These are phyloP conservation scores for Conoideocrella luteorostrata DNA, from an alignment of 2,329 filamentous ascomycete genomes.

Conservation along the genomic window DNA sequence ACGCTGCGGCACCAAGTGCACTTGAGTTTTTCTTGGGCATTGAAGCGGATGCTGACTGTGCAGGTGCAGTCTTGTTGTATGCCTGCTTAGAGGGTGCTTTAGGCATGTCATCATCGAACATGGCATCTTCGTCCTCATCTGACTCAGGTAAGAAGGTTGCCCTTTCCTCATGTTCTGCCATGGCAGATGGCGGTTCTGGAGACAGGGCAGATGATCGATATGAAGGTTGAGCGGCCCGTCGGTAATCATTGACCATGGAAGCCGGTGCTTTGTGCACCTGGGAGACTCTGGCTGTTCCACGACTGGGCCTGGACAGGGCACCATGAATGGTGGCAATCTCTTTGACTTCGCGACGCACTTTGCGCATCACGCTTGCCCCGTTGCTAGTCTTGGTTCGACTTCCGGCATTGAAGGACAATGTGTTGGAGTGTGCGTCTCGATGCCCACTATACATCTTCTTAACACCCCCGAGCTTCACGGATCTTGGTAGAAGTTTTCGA, in stretches of 20 bases:
- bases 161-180: constrained; percentile 26
- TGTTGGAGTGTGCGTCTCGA: constrained; percentile 23
- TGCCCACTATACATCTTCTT: constrained; percentile 20
- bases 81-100: background rate
- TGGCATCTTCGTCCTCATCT: constrained; percentile 20
- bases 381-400: constrained; percentile 46
- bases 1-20: background rate
- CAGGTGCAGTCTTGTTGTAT: constrained; percentile 8
- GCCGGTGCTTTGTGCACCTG: constrained; percentile 44
- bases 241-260: constrained; percentile 48
- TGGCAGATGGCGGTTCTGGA: constrained; percentile 14
- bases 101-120: constrained; percentile 4
- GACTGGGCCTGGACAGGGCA: constrained; percentile 31
- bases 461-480: constrained; percentile 24
- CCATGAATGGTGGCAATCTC: constrained; percentile 45
- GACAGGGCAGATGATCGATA: constrained; percentile 20
- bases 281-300: constrained; percentile 22
- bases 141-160: constrained; percentile 37
- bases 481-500: constrained; percentile 37
- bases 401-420: constrained; percentile 39
- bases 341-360: constrained; percentile 49
- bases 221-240: constrained; percentile 34
- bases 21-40: background rate
- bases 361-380: constrained; percentile 48
- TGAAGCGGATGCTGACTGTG: background rate